Evolutionary conservation across 2,329 filamentous ascomycete genomes (phyloP).

Genomic region (Fusarium sublunatum): DNA sequence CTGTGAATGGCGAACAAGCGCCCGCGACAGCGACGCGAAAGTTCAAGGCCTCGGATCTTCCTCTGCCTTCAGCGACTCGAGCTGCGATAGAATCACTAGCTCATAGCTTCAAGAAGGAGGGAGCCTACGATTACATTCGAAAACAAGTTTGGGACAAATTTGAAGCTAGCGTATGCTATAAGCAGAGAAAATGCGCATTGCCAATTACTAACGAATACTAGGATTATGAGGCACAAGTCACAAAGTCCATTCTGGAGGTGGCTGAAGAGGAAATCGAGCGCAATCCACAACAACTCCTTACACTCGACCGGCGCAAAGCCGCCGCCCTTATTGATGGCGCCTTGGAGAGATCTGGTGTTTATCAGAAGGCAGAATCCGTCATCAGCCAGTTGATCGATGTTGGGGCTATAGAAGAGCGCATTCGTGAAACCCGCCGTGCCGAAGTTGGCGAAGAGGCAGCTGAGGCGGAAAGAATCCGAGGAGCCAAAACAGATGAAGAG

Average conservation of each 20-base stretch:
- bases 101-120: conserved; percentile 88
- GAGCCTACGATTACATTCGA: conserved; percentile 81
- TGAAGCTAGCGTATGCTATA: conserved; percentile 69
- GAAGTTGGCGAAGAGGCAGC: conserved; percentile 78
- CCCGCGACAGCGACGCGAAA: conserved; percentile 54
- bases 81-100: conserved; percentile 79
- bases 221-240: conserved; percentile 77
- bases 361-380: conserved; percentile 75
- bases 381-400: conserved; percentile 76
- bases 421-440: conserved; percentile 73
- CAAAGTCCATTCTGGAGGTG: conserved; percentile 73
- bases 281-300: conserved; percentile 76
- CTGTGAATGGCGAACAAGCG: conserved; percentile 30
- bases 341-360: conserved; percentile 79
- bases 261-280: conserved; percentile 80
- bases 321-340: conserved; percentile 82
- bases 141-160: conserved; percentile 83
- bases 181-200: conserved; percentile 36
- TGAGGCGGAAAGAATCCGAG: conserved; percentile 70
- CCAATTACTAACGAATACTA: conserved; percentile 48
- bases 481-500: conserved; percentile 78
- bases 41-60: conserved; percentile 80
- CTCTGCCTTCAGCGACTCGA: conserved; percentile 77
- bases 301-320: conserved; percentile 78
- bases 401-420: conserved; percentile 73